Percentiles rank a stretch among this genome's conserved stretches.
Conservation (phyloP, 768 basidiomycete species). For the Lactarius hengduanensis region DNA sequence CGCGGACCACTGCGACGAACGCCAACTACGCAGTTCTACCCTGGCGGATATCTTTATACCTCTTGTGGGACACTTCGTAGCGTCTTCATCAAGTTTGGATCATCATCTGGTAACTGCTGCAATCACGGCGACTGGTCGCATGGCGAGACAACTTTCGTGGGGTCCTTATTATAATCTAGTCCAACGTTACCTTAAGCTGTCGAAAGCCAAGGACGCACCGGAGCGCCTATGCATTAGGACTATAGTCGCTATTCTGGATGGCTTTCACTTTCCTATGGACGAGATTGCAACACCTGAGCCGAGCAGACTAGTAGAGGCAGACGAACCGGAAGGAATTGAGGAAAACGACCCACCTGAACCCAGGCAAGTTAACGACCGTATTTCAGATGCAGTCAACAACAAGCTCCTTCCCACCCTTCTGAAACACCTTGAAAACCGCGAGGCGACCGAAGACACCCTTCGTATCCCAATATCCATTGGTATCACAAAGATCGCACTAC, state of each 20-base stretch:
- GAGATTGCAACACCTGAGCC: constrained; percentile 43
- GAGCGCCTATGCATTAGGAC: constrained; percentile 84
- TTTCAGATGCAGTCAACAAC: constrained; percentile 73
- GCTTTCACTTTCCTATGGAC: constrained; percentile 89
- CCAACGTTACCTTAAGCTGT: constrained; percentile 74
- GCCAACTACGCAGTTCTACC: constrained; percentile 62
- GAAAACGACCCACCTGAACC: constrained; percentile 30
- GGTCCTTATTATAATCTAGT: constrained; percentile 76
- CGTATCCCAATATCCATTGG: constrained; percentile 89
- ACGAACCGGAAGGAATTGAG: constrained; percentile 30
- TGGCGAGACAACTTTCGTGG: constrained; percentile 81
- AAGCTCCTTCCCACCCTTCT: constrained; percentile 80
- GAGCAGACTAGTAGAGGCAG: constrained; percentile 31
- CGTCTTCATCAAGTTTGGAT: constrained; percentile 58
- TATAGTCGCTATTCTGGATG: constrained; percentile 80
- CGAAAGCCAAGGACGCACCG: constrained; percentile 62
- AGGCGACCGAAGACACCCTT: constrained; percentile 77
- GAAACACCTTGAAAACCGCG: constrained; percentile 76
- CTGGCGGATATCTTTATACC: constrained; percentile 85
- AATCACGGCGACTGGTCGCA: constrained; percentile 70
- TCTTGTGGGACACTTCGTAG: constrained; percentile 77
- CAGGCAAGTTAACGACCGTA: constrained; percentile 35
- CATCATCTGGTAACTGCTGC: constrained; percentile 92
- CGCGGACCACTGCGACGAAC: constrained; percentile 69
- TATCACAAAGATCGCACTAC: constrained; percentile 77